Conservation (phyloP, 2,329 filamentous ascomycete genomes). For the Penicillium sp. region DNA sequence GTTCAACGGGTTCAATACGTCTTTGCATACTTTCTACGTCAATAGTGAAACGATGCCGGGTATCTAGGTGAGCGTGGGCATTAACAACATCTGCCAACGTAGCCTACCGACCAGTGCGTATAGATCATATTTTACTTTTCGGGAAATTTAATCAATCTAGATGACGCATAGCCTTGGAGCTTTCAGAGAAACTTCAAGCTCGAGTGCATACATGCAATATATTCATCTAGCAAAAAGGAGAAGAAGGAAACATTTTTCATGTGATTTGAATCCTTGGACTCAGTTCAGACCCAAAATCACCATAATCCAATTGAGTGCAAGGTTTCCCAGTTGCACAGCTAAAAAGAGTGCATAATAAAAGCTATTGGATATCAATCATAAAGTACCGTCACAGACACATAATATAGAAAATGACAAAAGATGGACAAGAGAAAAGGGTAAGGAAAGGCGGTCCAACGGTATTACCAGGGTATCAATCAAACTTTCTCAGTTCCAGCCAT, state of each 20-base stretch:
- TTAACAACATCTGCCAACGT: no score
- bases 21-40: slow-evolving; percentile 20
- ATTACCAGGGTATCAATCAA: not conserved
- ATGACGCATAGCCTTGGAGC: no score
- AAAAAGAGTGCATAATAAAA: slow-evolving; percentile 11
- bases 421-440: not conserved
- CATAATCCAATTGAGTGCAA: not conserved
- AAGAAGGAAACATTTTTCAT: not conserved
- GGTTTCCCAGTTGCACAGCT: not conserved
- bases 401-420: not conserved
- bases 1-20: slow-evolving; percentile 26
- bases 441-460: not conserved
- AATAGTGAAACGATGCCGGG: slow-evolving; percentile 24
- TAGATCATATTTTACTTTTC: no score
- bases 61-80: not conserved
- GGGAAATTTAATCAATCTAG: no score
- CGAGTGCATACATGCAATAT: no score
- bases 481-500: slow-evolving; percentile 37
- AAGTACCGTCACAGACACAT: slow-evolving; percentile 7
- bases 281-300: not conserved
- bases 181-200: no score
- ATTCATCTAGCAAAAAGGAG: no score
- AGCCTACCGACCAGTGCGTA: no score
- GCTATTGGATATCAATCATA: slow-evolving; percentile 29
- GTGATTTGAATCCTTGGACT: not conserved